phyloP scores from a whole-genome alignment of 1,284 basidiomycete genomes.

The Sutorius eximius region DNA sequence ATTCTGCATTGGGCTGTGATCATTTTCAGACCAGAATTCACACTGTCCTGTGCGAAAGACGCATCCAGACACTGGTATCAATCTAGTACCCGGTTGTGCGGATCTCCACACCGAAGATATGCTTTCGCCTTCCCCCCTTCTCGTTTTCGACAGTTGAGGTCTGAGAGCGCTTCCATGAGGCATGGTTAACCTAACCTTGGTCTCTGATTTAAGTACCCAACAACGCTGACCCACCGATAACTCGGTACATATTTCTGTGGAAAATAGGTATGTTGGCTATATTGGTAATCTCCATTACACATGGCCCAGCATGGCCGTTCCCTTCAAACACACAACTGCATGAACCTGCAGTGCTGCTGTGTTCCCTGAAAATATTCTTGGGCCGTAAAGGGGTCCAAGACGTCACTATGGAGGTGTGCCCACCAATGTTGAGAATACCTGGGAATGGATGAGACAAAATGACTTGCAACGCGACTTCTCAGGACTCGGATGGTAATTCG shows the following conservation, averaged over 20 bases:
- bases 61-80: background rate
- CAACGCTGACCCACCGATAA: background rate
- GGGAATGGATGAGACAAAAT: background rate
- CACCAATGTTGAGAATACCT: background rate
- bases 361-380: background rate
- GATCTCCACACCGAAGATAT: conserved; percentile 11
- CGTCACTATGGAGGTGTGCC: background rate
- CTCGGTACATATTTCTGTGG: background rate
- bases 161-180: conserved; percentile 8
- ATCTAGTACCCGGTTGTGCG: conserved; percentile 3
- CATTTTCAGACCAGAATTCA: background rate
- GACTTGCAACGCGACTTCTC: background rate
- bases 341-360: background rate
- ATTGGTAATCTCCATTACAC: background rate
- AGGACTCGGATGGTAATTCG: background rate
- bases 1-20: background rate
- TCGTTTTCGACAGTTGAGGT: conserved; percentile 13
- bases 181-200: background rate
- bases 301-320: background rate
- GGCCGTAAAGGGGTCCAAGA: background rate
- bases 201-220: background rate
- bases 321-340: background rate
- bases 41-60: conserved; percentile 11
- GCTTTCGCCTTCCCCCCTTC: background rate
- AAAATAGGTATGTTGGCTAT: conserved; percentile 1